A percentile compares a stretch with the other conserved stretches of the same genome.
Conservation (phyloP, 2,329 filamentous ascomycete genomes). For the Penicillium vulpinum region DNA sequence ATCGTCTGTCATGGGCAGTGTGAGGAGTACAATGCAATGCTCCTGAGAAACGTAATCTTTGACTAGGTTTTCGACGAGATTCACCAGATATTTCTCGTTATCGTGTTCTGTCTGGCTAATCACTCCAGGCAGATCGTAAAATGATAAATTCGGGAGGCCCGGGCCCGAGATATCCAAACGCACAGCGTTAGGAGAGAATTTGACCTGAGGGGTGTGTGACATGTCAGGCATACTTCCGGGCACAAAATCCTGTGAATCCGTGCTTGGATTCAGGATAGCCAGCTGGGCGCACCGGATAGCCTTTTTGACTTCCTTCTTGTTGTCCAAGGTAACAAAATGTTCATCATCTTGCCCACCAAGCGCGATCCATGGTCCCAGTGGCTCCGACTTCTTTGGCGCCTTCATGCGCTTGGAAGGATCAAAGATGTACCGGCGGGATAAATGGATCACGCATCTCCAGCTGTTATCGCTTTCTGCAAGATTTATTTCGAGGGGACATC, state of each 20-base stretch:
- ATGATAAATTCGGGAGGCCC: conserved; percentile 70
- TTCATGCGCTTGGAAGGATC: conserved; percentile 37
- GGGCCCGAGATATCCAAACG: conserved; percentile 73
- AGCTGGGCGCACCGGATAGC: conserved; percentile 73
- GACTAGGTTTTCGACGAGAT: conserved; percentile 70
- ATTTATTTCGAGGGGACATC: conserved; percentile 78
- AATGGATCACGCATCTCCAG: conserved; percentile 68
- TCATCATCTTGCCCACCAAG: conserved; percentile 49
- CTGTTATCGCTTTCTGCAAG: conserved; percentile 55
- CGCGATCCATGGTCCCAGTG: conserved; percentile 65
- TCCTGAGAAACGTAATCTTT: conserved; percentile 67
- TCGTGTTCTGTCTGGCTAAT: conserved; percentile 68
- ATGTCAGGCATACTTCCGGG: conserved; percentile 49
- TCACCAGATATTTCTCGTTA: conserved; percentile 67
- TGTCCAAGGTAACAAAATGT: conserved; percentile 63
- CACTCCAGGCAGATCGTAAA: conserved; percentile 82
- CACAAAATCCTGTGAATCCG: conserved; percentile 55
- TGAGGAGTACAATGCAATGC: conserved; percentile 74
- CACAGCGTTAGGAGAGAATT: conserved; percentile 82
- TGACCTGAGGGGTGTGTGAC: conserved; percentile 47
- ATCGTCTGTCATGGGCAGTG: conserved; percentile 75
- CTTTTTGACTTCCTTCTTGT: conserved; percentile 64
- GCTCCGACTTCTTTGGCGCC: conserved; percentile 53
- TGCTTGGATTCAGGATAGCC: conserved; percentile 69
- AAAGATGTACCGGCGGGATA: conserved; percentile 63